Conservation (phyloP, 2,329 filamentous ascomycete species). For the Aureobasidium subglaciale region DNA sequence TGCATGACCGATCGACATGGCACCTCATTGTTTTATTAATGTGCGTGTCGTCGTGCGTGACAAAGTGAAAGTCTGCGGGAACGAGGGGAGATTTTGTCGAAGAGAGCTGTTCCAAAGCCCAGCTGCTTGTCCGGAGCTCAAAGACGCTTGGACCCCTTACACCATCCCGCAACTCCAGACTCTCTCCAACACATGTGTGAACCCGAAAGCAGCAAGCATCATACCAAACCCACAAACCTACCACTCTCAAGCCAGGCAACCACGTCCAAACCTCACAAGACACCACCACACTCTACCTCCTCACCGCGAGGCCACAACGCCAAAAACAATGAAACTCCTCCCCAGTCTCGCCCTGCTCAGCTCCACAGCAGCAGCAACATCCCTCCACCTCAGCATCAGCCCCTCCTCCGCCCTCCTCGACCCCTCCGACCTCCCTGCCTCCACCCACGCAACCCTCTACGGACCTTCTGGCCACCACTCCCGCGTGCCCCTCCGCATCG, state of each 20-base stretch:
- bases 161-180: background rate
- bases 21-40: background rate
- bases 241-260: too few species aligned
- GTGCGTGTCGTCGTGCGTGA: background rate
- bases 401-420: conserved; percentile 35
- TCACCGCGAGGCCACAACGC: background rate
- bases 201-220: background rate
- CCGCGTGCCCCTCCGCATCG: conserved; percentile 57
- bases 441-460: conserved; percentile 57
- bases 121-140: too few species aligned
- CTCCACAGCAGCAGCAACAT: conserved; percentile 27
- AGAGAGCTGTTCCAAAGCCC: too few species aligned
- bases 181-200: too few species aligned
- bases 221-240: background rate
- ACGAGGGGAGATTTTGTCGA: too few species aligned
- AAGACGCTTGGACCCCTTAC: background rate
- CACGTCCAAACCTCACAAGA: too few species aligned
- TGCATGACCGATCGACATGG: background rate
- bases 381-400: conserved; percentile 48
- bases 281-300: background rate
- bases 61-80: background rate
- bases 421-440: conserved; percentile 43
- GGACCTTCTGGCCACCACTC: conserved; percentile 36
- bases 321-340: background rate
- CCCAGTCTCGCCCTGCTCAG: background rate